Evolutionary conservation across 2,329 filamentous ascomycete genomes (phyloP).

Genomic region (Alternaria triticina): DNA sequence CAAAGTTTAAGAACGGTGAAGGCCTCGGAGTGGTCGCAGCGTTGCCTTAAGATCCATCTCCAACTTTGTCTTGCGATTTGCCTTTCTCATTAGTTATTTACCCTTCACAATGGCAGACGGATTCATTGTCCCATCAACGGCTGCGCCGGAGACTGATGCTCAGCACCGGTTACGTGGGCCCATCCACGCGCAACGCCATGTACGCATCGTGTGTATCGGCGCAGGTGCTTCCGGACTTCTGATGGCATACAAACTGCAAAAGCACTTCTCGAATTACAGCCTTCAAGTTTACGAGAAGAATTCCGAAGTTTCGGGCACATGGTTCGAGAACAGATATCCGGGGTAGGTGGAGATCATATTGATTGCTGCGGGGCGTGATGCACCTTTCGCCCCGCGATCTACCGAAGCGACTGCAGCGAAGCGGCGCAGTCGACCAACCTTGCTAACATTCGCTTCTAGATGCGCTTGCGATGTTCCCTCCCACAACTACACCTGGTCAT

Average conservation of each 20-base stretch:
- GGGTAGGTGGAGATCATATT: constrained; percentile 33
- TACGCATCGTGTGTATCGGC: constrained; percentile 54
- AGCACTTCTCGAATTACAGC: constrained; percentile 53
- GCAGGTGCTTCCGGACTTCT: constrained; percentile 57
- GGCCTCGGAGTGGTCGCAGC: background rate
- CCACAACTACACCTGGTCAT: constrained; percentile 60
- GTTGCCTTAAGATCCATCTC: background rate
- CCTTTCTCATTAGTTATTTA: background rate
- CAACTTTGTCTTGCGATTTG: background rate
- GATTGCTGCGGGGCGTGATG: constrained; percentile 1
- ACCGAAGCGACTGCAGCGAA: background rate
- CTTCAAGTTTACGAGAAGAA: constrained; percentile 59
- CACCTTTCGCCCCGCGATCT: constrained; percentile 1
- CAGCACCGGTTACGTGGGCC: constrained; percentile 36
- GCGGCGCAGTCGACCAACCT: background rate
- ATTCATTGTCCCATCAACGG: constrained; percentile 35
- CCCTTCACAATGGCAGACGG: constrained; percentile 20
- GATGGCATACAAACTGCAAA: constrained; percentile 58
- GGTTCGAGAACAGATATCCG: constrained; percentile 59
- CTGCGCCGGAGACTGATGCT: constrained; percentile 30
- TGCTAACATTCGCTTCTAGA: constrained; percentile 24
- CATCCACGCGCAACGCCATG: constrained; percentile 46
- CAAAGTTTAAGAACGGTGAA: constrained; percentile 6
- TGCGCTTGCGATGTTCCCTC: constrained; percentile 60
- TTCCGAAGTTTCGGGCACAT: constrained; percentile 56